These are phyloP conservation scores for Babesia ovis DNA, from an alignment of 169 alveolate genomes.

Conservation along the genomic window DNA sequence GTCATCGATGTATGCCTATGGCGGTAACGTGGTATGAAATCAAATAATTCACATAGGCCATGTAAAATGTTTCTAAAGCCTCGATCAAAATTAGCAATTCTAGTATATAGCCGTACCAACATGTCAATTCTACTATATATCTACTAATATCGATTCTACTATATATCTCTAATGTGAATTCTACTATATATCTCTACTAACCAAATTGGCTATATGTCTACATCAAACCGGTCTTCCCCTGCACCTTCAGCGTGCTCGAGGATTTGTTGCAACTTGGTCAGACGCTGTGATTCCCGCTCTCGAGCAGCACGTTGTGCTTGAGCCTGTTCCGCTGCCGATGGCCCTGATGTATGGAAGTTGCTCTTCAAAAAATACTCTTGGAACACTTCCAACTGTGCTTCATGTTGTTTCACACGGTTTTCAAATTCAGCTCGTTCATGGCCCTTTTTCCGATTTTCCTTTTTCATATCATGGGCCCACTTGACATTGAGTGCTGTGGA, in stretches of 20 bases:
- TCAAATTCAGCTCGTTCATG: constrained; percentile 50
- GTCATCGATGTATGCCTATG: too few relatives aligned
- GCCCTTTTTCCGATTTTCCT: constrained; percentile 40
- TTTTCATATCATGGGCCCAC: constrained; percentile 91
- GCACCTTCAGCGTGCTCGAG: constrained; percentile 19
- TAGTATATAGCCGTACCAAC: too few relatives aligned
- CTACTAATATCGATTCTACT: too few relatives aligned
- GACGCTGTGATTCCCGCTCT: constrained; percentile 25
- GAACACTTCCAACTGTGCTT: constrained; percentile 51
- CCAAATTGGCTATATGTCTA: too few relatives aligned
- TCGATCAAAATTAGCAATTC: too few relatives aligned
- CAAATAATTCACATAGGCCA: too few relatives aligned
- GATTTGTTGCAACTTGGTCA: constrained; percentile 32
- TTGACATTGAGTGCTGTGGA: constrained; percentile 89
- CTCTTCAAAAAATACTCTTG: constrained; percentile 55
- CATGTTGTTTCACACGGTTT: constrained; percentile 53
- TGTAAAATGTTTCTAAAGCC: too few relatives aligned
- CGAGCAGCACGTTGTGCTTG: constrained; percentile 16
- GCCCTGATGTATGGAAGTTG: constrained; percentile 25
- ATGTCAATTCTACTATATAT: too few relatives aligned
- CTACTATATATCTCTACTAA: too few relatives aligned
- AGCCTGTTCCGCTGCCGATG: constrained; percentile 34
- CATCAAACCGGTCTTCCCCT: constrained; percentile 45
- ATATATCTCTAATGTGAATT: too few relatives aligned
- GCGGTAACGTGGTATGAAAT: too few relatives aligned